phyloP scores from a whole-genome alignment of 768 basidiomycete genomes.

The Ephemerocybe angulata region DNA sequence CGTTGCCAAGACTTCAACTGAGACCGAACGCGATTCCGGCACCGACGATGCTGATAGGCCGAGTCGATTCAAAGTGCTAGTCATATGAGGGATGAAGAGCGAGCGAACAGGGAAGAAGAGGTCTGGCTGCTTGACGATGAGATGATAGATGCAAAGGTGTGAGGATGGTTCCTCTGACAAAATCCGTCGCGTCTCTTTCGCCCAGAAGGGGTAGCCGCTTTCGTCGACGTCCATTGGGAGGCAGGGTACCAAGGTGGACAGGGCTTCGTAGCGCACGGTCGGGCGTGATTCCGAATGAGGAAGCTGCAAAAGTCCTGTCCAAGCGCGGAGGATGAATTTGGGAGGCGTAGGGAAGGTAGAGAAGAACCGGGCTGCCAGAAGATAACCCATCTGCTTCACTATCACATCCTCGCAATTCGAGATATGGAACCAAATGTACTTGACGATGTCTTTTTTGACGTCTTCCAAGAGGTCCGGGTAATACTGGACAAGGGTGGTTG shows the following conservation, averaged over 20 bases:
- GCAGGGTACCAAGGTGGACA: constrained; percentile 81
- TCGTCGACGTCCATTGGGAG: constrained; percentile 64
- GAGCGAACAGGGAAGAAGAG: constrained; percentile 92
- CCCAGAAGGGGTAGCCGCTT: constrained; percentile 72
- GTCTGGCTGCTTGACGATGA: constrained; percentile 86
- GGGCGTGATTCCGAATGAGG: constrained; percentile 70
- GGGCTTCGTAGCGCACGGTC: constrained; percentile 75
- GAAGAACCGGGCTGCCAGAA: constrained; percentile 90
- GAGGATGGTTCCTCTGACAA: constrained; percentile 88
- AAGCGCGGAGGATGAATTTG: constrained; percentile 88
- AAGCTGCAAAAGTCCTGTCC: constrained; percentile 83
- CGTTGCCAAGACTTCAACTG: constrained; percentile 87
- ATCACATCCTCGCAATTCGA: constrained; percentile 75
- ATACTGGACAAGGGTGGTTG: constrained; percentile 82
- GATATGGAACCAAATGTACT: constrained; percentile 88
- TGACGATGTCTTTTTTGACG: constrained; percentile 87
- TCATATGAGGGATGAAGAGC: constrained; percentile 90
- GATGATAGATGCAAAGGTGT: constrained; percentile 79
- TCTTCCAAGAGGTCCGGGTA: constrained; percentile 78
- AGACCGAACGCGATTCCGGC: constrained; percentile 74
- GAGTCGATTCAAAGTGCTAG: constrained; percentile 82
- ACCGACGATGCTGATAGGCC: constrained; percentile 76
- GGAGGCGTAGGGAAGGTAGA: constrained; percentile 82
- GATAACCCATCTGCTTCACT: constrained; percentile 89
- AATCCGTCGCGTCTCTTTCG: constrained; percentile 75